Evolutionary conservation across 2,329 filamentous ascomycete species (phyloP).

Genomic region (Pestalotiopsis sp.): DNA sequence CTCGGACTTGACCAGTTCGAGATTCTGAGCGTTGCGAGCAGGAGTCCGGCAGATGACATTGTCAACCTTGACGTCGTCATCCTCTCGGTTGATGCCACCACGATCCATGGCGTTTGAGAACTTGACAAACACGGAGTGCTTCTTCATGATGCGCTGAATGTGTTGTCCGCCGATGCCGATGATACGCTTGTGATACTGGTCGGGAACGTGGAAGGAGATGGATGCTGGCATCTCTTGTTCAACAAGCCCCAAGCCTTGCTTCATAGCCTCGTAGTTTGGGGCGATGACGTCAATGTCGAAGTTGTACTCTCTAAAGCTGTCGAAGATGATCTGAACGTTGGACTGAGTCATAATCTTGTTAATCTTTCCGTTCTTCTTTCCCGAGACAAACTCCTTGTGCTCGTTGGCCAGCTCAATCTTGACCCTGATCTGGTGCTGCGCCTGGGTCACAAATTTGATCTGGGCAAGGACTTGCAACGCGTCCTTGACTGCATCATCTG

Average conservation of each 20-base stretch:
- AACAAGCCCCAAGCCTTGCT: conserved; percentile 87
- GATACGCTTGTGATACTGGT: conserved; percentile 99
- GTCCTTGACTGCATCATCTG: conserved; percentile 93
- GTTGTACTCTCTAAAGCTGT: conserved; percentile 99
- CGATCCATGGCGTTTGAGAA: conserved; percentile 99
- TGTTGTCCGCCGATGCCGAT: conserved; percentile 98
- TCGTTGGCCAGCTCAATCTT: conserved; percentile 99
- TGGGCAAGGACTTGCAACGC: conserved; percentile 94
- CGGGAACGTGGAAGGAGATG: conserved; percentile 98
- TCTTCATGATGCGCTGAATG: conserved; percentile 99
- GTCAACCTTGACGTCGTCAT: conserved; percentile 97
- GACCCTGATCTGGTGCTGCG: conserved; percentile 90
- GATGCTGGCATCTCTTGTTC: conserved; percentile 99
- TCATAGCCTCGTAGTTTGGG: conserved; percentile 89
- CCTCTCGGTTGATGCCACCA: conserved; percentile 87
- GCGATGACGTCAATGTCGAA: conserved; percentile 99
- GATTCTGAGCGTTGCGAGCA: conserved; percentile 92
- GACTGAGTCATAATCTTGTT: conserved; percentile 99
- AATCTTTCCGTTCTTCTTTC: conserved; percentile 99
- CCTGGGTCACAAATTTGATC: conserved; percentile 83
- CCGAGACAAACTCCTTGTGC: conserved; percentile 98
- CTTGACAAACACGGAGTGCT: conserved; percentile 99
- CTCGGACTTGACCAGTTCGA: conserved; percentile 97
- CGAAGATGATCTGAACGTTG: conserved; percentile 98
- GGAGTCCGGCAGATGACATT: conserved; percentile 98